Evolutionary conservation across 1,284 basidiomycete species (phyloP).

Genomic region (Microbotryum silenes-acaulis): DNA sequence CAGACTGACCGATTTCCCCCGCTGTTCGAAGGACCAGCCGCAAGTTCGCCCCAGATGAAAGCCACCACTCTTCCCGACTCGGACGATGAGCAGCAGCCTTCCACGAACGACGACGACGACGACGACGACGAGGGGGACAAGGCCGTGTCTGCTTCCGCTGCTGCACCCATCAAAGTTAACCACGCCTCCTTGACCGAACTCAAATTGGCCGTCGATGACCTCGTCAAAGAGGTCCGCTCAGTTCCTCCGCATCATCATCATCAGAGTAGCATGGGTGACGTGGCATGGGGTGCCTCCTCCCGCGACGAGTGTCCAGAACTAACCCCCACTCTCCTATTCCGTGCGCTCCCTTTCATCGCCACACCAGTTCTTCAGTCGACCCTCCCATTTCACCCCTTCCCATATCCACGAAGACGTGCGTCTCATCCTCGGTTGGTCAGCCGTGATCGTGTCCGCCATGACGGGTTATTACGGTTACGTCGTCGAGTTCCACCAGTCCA

Average conservation of each 20-base stretch:
- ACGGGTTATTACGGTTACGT: conserved; percentile 78
- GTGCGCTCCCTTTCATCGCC: not conserved
- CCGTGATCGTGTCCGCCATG: conserved; percentile 65
- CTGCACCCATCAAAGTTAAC: conserved; percentile 56
- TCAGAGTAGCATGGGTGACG: not conserved
- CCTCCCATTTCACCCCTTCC: conserved; percentile 68
- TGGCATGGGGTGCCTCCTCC: too few relatives aligned
- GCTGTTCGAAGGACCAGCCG: too few relatives aligned
- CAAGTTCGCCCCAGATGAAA: too few relatives aligned
- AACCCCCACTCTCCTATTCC: not conserved
- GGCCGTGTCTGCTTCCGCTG: not conserved
- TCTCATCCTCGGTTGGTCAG: conserved; percentile 71
- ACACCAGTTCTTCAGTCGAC: conserved; percentile 62
- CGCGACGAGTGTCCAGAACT: too few relatives aligned
- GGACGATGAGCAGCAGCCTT: too few relatives aligned
- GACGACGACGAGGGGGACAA: not conserved
- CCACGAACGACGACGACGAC: not conserved
- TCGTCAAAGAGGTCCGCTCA: conserved; percentile 68
- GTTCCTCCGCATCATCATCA: not conserved
- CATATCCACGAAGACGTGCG: conserved; percentile 77
- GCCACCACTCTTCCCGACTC: too few relatives aligned
- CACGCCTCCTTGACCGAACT: conserved; percentile 69
- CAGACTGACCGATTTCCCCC: too few relatives aligned
- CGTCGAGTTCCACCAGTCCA: conserved; percentile 75
- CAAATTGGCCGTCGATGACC: conserved; percentile 84